Base-by-base conservation (phyloP, 768 basidiomycete species). In the Candolleomyces aberdarensis region DNA sequence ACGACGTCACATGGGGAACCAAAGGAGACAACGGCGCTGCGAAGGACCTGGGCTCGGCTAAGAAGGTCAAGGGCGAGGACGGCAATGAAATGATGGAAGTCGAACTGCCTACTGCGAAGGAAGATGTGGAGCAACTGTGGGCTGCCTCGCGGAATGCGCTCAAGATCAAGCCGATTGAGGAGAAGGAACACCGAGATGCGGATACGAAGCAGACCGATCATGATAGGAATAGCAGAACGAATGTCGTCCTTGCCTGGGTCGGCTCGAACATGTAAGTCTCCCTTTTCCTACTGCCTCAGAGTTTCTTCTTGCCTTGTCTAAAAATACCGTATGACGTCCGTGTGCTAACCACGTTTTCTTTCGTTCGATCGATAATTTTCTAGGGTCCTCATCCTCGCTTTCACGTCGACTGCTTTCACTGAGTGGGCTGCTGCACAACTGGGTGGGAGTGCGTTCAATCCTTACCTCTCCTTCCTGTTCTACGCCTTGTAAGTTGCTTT, bases 1-100 rank as follows among this genome's bases (percentile, higher is more conserved):
- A 94, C 73, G 92, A 94, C 70, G 91, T 95, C 49, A 89, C 88
- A 36, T 91, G 89, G 94, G 94, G 94, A 62, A 96, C 94, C 31
- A 94, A 96, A 70, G 94, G 94, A 63, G 92, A 95, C 76, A 94
- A 95, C 66, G 90, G 91, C 44, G 78, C 92, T 11, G 77, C 86
- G 14, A 95, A 96, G 74, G 94, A 96, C 70, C 82, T 96, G 11
- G 94, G 94, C 59, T 86, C 89, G 10, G 94, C 93, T 1, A 95
- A 94, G 80, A 95, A 94, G 73, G 80, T 93, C 62, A 89, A 91
- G 76, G 85, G 84, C 58, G 87, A 89, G 40, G 87, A 88, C 70
- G 94, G 94, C 56, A 89, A 95, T 67, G 91, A 91, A 50, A 76
- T 95, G 66, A 83, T 94, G 77, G 94, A 95, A 72, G 89, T 96